phyloP scores from a whole-genome alignment of 83 land plant species.

The Picea abies region DNA sequence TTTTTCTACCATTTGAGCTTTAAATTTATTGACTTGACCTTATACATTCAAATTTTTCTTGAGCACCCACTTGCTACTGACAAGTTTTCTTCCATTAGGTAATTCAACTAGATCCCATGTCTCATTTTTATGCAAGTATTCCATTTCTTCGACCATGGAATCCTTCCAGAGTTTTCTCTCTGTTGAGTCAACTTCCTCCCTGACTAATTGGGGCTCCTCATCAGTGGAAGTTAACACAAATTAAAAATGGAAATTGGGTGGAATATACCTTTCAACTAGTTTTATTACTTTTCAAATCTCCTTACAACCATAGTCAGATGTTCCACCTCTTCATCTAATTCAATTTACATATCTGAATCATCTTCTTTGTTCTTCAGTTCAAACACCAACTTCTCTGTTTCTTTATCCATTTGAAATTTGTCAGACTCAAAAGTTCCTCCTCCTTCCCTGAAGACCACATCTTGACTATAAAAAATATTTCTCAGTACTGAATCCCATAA shows the following conservation, averaged over 20 bases:
- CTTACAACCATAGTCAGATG: not conserved
- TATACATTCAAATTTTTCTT: not conserved
- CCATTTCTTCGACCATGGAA: not conserved
- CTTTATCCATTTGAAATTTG: not conserved
- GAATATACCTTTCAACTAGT: not conserved
- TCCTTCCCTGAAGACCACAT: not conserved
- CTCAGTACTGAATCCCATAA: not conserved
- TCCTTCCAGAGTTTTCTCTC: not conserved
- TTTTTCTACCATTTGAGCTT: not conserved
- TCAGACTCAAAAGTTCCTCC: no score
- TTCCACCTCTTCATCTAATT: not conserved
- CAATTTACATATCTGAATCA: not conserved
- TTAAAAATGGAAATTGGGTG: not conserved
- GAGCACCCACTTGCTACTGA: not conserved
- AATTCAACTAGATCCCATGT: not conserved
- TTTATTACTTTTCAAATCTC: not conserved
- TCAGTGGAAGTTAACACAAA: not conserved
- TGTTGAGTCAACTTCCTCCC: not conserved
- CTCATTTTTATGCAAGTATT: not conserved
- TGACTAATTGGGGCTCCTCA: not conserved
- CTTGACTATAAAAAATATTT: not conserved
- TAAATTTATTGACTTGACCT: not conserved
- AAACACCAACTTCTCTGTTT: not conserved
- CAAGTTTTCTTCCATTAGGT: not conserved
- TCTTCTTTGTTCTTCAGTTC: not conserved